Evolutionary conservation across 345 rosid genomes (phyloP).

Genomic region (Moringa oleifera): DNA sequence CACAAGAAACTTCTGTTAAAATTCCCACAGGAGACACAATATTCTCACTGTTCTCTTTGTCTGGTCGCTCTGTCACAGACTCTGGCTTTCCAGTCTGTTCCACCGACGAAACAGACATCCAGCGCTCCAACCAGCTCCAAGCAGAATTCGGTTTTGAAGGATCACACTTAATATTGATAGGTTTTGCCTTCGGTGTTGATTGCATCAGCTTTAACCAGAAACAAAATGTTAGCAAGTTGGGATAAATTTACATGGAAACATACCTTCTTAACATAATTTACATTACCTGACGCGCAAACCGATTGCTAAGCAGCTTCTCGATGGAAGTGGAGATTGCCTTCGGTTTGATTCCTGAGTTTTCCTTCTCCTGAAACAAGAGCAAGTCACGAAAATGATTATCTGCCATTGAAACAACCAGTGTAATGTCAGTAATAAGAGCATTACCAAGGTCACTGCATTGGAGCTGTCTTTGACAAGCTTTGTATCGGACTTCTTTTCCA

Average conservation of each 20-base stretch:
- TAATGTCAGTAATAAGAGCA: constrained; percentile 10
- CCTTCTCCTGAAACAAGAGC: constrained; percentile 43
- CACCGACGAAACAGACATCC: constrained; percentile 65
- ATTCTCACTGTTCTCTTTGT: constrained; percentile 26
- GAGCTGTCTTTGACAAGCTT: constrained; percentile 14
- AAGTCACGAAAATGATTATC: neutral
- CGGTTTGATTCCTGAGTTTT: constrained; percentile 24
- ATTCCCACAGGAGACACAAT: constrained; percentile 19
- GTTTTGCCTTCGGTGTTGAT: constrained; percentile 61
- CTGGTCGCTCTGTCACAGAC: constrained; percentile 27
- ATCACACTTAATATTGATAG: constrained; percentile 77
- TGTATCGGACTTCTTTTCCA: no score
- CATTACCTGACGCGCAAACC: constrained; percentile 81
- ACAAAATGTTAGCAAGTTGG: constrained; percentile 7
- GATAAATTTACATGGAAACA: constrained; percentile 5
- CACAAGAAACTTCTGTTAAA: constrained; percentile 28
- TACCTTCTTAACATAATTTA: constrained; percentile 6
- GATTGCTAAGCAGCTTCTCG: constrained; percentile 65
- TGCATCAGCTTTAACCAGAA: constrained; percentile 62
- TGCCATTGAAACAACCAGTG: neutral
- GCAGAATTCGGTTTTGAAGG: constrained; percentile 65
- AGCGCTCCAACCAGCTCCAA: constrained; percentile 97
- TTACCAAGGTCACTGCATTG: constrained; percentile 35
- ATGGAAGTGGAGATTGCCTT: constrained; percentile 39
- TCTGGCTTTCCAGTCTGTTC: constrained; percentile 35